Evolutionary conservation across 495 filamentous ascomycete species (phyloP), one percentile per base, ranked within the genome.

Genomic region (Apiosordaria backusii): DNA sequence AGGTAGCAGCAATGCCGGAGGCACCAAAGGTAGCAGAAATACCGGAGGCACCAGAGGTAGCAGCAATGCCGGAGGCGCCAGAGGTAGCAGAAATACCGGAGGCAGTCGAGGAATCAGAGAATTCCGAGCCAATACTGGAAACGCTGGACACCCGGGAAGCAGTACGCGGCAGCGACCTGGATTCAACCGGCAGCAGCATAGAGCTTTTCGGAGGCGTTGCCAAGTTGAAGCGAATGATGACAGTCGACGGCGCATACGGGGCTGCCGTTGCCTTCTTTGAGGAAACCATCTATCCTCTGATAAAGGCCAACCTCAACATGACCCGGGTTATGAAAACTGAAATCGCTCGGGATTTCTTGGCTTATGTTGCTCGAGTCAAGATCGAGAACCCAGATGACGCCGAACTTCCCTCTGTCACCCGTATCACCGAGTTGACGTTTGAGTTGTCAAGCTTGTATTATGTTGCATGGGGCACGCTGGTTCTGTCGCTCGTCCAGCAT

Each of bases 211-310:
- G 75, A 63, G 70, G 77, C 24, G 72, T 74, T 19, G 72, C 73
- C 27, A 72, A 71, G 54, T 70, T 82, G 25, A 72, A 76, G 63
- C 67, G 68, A 19, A 82, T 80, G 74, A 50, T 83, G 16, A 68
- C 74, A 1, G 67, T 63, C 3, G 69, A 68, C 50, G 45, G 60
- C 21, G 62, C 18, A 62, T 77, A 1, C 61, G 68, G 7, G 13
- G 72, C 77, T 1, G 72, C 79, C 15, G 85, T 77, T 68, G 19
- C 60, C 7, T 79, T 76, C 59, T 82, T 84, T 65, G 71, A 76
- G 15, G 64, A 76, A 21, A 71, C 75, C n/a, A 70, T 81, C 23
- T 71, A 73, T 21, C 79, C 78, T 18, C 67, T 77, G 22, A 54
- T 24, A 16, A 24, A 72, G 16, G 62, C 67, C 3, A 68, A 64